A percentile compares a stretch with the other conserved stretches of the same genome.
These are phyloP conservation scores for Candida broadrunensis DNA, from an alignment of 805 yeast species.

Conservation along the genomic window DNA sequence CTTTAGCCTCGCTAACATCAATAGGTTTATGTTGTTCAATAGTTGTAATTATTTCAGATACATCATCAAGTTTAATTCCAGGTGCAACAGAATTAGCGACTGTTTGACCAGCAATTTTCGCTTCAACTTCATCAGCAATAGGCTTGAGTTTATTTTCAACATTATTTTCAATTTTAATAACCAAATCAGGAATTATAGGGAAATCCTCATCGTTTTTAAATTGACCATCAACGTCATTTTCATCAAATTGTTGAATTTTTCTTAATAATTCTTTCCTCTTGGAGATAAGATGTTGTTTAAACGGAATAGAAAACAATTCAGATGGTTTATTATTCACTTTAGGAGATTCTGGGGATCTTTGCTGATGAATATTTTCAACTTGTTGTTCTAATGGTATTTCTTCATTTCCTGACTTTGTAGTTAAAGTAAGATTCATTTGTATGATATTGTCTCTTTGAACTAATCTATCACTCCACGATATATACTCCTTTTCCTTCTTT, in stretches of 20 bases:
- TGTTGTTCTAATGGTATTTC: constrained; percentile 10
- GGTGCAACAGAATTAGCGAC: background rate
- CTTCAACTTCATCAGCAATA: constrained; percentile 10
- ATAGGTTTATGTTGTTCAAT: background rate
- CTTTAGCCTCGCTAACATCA: background rate
- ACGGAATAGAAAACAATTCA: constrained; percentile 19
- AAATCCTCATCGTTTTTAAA: constrained; percentile 6
- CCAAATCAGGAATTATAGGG: constrained; percentile 23
- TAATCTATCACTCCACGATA: constrained; percentile 37
- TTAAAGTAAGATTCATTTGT: constrained; percentile 17
- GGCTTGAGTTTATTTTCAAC: constrained; percentile 23
- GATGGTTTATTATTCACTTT: constrained; percentile 6
- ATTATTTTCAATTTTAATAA: constrained; percentile 17
- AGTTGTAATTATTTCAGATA: background rate
- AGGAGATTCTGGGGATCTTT: background rate
- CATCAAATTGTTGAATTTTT: constrained; percentile 4
- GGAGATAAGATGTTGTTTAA: constrained; percentile 19
- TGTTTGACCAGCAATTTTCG: constrained; percentile 3
- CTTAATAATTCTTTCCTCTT: background rate
- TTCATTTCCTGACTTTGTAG: constrained; percentile 15
- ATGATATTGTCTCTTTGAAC: constrained; percentile 25
- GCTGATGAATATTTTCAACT: constrained; percentile 18
- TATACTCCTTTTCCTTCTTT: constrained; percentile 24
- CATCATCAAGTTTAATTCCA: background rate
- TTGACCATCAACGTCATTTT: constrained; percentile 1